These are phyloP conservation scores for Chaetomium sp. DNA, from an alignment of 2,329 filamentous ascomycete genomes.

Conservation along the genomic window DNA sequence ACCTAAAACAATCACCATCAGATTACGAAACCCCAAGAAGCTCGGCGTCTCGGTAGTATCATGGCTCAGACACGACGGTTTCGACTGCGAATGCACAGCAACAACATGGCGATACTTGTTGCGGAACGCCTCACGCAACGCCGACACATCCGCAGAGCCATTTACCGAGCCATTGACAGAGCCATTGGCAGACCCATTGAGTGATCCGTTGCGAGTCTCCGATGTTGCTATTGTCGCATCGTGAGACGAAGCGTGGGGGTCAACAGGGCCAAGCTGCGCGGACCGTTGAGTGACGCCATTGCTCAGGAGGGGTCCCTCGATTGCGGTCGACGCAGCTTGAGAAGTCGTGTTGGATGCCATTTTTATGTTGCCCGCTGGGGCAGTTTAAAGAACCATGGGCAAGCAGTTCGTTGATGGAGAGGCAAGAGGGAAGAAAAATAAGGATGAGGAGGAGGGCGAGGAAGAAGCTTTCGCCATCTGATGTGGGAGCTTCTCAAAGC, in stretches of 20 bases:
- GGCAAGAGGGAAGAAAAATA: too few relatives aligned
- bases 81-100: slow-evolving; percentile 67
- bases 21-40: slow-evolving; percentile 88
- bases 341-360: neutral
- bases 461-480: too few relatives aligned
- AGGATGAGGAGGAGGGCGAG: too few relatives aligned
- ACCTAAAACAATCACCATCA: slow-evolving; percentile 92
- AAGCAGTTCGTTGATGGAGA: too few relatives aligned
- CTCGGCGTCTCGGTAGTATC: slow-evolving; percentile 70
- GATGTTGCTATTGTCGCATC: neutral
- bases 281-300: neutral
- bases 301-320: neutral
- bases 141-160: slow-evolving; percentile 18
- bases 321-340: neutral
- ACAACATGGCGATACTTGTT: slow-evolving; percentile 87
- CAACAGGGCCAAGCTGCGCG: neutral
- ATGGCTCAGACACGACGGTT: slow-evolving; percentile 77
- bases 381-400: too few relatives aligned
- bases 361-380: neutral
- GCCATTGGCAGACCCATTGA: neutral
- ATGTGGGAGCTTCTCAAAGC: too few relatives aligned
- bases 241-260: neutral
- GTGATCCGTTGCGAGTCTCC: neutral
- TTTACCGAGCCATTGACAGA: neutral
- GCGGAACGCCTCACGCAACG: slow-evolving; percentile 34